These are phyloP conservation scores for Naganishia kalamii DNA, from an alignment of 768 basidiomycete species.

Conservation along the genomic window DNA sequence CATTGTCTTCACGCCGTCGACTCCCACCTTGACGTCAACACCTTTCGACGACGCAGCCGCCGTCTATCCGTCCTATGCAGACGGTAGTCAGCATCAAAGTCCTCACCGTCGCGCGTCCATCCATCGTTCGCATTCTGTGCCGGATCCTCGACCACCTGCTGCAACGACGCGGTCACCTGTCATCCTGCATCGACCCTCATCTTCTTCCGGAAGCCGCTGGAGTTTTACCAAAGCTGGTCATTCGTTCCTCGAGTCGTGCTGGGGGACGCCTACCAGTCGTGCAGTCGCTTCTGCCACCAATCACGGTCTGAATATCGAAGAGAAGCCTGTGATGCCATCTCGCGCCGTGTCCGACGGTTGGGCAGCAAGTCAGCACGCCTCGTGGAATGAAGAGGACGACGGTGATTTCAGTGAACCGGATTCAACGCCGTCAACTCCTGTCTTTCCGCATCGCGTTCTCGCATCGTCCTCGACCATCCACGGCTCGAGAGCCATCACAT, in stretches of 20 bases:
- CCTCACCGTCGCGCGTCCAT: not conserved
- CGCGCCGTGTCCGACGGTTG: not conserved
- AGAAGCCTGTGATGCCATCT: not conserved
- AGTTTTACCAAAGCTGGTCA: not conserved
- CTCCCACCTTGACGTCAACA: not conserved
- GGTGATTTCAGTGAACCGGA: constrained; percentile 3
- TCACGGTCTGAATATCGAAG: not conserved
- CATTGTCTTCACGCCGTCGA: constrained; percentile 12
- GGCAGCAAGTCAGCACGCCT: not conserved
- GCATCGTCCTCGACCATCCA: not conserved
- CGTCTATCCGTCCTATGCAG: not conserved
- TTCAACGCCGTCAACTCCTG: not conserved
- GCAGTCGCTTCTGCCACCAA: not conserved
- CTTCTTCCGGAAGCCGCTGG: not conserved
- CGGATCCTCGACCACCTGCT: not conserved
- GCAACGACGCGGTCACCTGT: not conserved
- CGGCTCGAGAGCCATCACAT: not conserved
- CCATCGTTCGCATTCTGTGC: not conserved
- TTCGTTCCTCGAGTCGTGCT: not conserved
- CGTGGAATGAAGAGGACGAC: not conserved
- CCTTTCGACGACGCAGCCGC: not conserved
- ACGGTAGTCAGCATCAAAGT: not conserved
- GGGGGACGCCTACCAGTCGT: not conserved
- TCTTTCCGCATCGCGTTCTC: not conserved
- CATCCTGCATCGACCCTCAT: not conserved